Percentiles rank a stretch among this genome's conserved stretches.
phyloP scores from a whole-genome alignment of 2,329 filamentous ascomycete genomes.

The Clathrospora elynae region DNA sequence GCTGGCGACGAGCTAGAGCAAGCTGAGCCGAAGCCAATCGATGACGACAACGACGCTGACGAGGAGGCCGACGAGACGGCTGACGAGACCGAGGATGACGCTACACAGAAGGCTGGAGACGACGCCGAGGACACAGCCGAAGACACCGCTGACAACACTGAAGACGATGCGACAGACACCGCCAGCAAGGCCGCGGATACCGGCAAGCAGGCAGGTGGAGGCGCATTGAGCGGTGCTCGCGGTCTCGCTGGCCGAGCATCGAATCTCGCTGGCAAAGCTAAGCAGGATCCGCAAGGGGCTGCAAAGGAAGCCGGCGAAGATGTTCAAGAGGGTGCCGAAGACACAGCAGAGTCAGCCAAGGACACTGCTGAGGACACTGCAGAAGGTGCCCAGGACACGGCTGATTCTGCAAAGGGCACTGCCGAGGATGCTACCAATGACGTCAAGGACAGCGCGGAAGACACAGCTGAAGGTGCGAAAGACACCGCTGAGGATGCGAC shows the following conservation, averaged over 20 bases:
- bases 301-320: slow-evolving; percentile 47
- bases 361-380: slow-evolving; percentile 44
- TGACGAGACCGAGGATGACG: slow-evolving; percentile 43
- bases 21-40: slow-evolving; percentile 54
- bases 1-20: slow-evolving; percentile 53
- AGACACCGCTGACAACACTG: slow-evolving; percentile 46
- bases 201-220: slow-evolving; percentile 44
- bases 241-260: slow-evolving; percentile 55
- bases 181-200: slow-evolving; percentile 44
- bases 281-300: slow-evolving; percentile 46
- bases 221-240: slow-evolving; percentile 52
- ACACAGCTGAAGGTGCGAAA: slow-evolving; percentile 50
- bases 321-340: slow-evolving; percentile 44
- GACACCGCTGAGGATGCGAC: slow-evolving; percentile 33
- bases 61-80: slow-evolving; percentile 29
- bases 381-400: slow-evolving; percentile 39
- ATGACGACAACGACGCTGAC: slow-evolving; percentile 45
- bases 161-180: slow-evolving; percentile 48
- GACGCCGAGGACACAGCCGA: slow-evolving; percentile 50
- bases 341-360: slow-evolving; percentile 34
- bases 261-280: slow-evolving; percentile 53
- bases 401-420: slow-evolving; percentile 35
- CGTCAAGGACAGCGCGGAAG: slow-evolving; percentile 46
- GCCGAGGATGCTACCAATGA: slow-evolving; percentile 29
- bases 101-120: slow-evolving; percentile 53